Evolutionary conservation across 2,329 filamentous ascomycete species (phyloP), one percentile per base, ranked within the genome.

Genomic region (Colletotrichum camelliae): DNA sequence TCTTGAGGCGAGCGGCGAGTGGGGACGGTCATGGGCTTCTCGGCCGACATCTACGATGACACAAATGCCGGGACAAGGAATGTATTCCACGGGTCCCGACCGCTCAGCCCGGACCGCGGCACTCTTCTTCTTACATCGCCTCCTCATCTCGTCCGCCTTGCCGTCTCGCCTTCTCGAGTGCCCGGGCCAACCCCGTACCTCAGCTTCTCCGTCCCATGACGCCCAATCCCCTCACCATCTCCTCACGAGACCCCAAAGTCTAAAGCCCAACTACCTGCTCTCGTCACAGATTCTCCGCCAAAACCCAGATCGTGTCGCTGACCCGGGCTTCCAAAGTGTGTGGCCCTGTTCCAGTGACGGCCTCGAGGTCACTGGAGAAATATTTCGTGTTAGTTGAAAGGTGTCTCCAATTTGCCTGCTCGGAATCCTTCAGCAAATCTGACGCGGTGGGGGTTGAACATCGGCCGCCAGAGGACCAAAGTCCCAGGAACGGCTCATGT

Each of bases 201-300:
- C 67, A 62, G 37, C 67, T 70, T 35, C 52, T 24, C 27, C 67
- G 37, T 62, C 67, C 67, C 67, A 70, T 52, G 57, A 70, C 67
- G 55, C 24, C 13, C 27, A 52, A n/a, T 43, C 67, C 31, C 55
- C 67, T 61, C 67, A 69, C 35, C 55, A 12, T 48, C 67, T 35
- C 35, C 67, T 70, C 67, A 70, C 37, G 67, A 70, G 55, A 70
- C 66, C 27, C 67, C 67, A 70, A 70, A 70, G 67, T 62, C 39
- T 70, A 62, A 70, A 62, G 67, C 67, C 67, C 67, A 61, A 70
- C 67, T 9, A 52, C 35, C 27, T 52, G 37, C 8, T 67, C 21
- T 31, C 39, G 57, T 43, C n/a, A 68, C 52, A 68, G 66, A 68
- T 68, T 58, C 13, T 60, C 66, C 52, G 66, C 66, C 33, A 68